Evolutionary conservation across 192 early-diverging fungal species (phyloP), one percentile per base, ranked within the genome.

Genomic region (Coemansia sp.): DNA sequence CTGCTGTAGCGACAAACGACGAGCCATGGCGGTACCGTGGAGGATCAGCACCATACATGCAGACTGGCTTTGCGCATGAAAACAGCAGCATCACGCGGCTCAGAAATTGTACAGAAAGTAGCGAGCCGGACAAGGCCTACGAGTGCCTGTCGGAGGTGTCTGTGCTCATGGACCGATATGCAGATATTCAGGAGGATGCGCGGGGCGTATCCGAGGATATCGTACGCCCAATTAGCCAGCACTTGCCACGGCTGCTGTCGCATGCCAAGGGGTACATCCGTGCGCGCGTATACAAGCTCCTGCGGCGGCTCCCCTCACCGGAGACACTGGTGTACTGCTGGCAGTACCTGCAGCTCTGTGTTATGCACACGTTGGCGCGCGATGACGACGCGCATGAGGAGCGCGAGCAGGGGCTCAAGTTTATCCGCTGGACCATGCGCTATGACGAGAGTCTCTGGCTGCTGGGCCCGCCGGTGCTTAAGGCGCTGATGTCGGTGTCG

Each of bases 341-440:
- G 12, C 68, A 61, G 65, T 85, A 73, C 48, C 41, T 85, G 55
- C 78, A 85, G 64, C 66, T 85, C 16, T 73, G 73, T 46, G 61
- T 81, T 8, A 72, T 76, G 43, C 72, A 72, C 57, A 63, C 83
- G 48, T 62, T 85, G 41, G 52, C 71, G 5, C 54, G 69, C 9
- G 76, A 78, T n/a, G 76, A 76, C 52, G 48, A 47, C 4, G 70
- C 66, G 8, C 83, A 85, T 5, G 73, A 64, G 54, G 83, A 85
- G 72, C 63, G 83, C 40, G 83, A 85, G 67, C 83, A 85, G 68
- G 78, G 72, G 12, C 69, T 85, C 32, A 85, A 81, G 65, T 85
- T 72, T 55, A 46, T 78, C 11, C 71, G 78, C 26, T 80, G 74
- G 70, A 78, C 78, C 22, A 76, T 81, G 72, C 73, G 72, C 18